Evolutionary conservation across 2,329 filamentous ascomycete species (phyloP).

Genomic region (Salinomyces thailandicus): DNA sequence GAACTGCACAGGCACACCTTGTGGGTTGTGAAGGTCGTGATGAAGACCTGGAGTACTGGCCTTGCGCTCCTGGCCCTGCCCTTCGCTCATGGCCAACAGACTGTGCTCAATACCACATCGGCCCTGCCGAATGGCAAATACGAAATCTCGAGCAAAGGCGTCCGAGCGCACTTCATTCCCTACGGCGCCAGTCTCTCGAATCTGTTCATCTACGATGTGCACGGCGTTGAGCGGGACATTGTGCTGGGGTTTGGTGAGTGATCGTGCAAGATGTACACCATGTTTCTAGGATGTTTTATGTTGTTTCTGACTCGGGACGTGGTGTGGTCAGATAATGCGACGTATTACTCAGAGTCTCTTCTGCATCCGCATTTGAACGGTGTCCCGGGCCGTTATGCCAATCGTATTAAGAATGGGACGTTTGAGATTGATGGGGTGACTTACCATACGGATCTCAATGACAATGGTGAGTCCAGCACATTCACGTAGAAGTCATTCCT

Average conservation of each 20-base stretch:
- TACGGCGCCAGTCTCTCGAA: slow-evolving; percentile 67
- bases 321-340: slow-evolving; percentile 44
- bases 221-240: slow-evolving; percentile 59
- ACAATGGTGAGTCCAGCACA: no score
- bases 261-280: no score
- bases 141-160: slow-evolving; percentile 56
- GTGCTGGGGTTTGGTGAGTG: slow-evolving; percentile 53
- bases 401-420: slow-evolving; percentile 63
- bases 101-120: slow-evolving; percentile 16
- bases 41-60: no score
- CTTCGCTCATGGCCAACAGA: no score
- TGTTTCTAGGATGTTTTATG: not conserved
- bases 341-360: slow-evolving; percentile 54
- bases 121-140: slow-evolving; percentile 47
- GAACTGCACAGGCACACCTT: no score
- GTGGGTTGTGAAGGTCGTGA: no score
- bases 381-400: slow-evolving; percentile 65
- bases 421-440: slow-evolving; percentile 39
- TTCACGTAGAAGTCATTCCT: no score
- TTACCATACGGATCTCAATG: slow-evolving; percentile 34
- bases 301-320: no score
- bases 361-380: slow-evolving; percentile 62
- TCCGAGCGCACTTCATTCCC: slow-evolving; percentile 59
- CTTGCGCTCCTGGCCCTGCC: no score
- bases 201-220: slow-evolving; percentile 57